These are phyloP conservation scores for Cyclotella baltica DNA, from an alignment of 108 stramenopile genomes.

Conservation along the genomic window DNA sequence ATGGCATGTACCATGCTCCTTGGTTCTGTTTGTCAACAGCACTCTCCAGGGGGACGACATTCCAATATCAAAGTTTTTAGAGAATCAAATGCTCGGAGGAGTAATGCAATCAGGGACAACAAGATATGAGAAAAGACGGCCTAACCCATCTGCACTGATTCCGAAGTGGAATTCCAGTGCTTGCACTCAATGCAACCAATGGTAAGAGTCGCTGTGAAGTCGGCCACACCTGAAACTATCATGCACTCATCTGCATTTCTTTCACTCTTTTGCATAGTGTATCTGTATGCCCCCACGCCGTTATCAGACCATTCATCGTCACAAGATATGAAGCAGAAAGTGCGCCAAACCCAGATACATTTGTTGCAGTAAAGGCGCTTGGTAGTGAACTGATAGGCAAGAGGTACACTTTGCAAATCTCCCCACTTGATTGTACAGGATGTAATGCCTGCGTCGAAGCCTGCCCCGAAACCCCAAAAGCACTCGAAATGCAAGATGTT, in stretches of 20 bases:
- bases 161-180: slow-evolving; percentile 58
- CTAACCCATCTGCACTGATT: slow-evolving; percentile 58
- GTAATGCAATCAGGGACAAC: slow-evolving; percentile 64
- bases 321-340: slow-evolving; percentile 60
- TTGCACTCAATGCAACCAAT: slow-evolving; percentile 76
- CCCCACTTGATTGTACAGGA: slow-evolving; percentile 71
- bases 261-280: slow-evolving; percentile 14
- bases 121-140: slow-evolving; percentile 61
- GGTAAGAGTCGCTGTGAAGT: slow-evolving; percentile 19
- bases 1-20: too few relatives aligned
- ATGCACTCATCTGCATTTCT: neutral
- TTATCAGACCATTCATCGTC: slow-evolving; percentile 67
- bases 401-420: slow-evolving; percentile 61
- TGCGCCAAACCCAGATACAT: slow-evolving; percentile 58
- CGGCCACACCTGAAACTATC: neutral
- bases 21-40: neutral
- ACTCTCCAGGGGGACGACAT: slow-evolving; percentile 67
- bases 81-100: slow-evolving; percentile 68
- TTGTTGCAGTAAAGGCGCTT: slow-evolving; percentile 55
- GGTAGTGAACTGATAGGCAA: slow-evolving; percentile 65
- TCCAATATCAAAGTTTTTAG: slow-evolving; percentile 64
- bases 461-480: slow-evolving; percentile 70
- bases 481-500: slow-evolving; percentile 63
- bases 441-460: slow-evolving; percentile 75
- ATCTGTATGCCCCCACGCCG: slow-evolving; percentile 71